Conservation (phyloP, 2,329 filamentous ascomycete species). For the Colletotrichum sp. region DNA sequence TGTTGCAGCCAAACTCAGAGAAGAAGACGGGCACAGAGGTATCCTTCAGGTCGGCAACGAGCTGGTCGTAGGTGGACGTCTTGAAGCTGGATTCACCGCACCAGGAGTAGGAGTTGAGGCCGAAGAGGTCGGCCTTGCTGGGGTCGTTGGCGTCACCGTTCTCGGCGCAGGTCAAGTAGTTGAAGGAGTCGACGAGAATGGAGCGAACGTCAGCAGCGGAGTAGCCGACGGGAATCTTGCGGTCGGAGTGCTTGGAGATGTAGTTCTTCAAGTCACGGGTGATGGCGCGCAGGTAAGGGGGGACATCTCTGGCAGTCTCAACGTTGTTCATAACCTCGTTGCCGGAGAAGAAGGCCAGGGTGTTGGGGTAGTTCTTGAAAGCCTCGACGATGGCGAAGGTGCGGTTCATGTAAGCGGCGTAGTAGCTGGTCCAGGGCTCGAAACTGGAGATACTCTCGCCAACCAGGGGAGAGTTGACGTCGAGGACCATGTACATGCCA, state of each 20-base stretch:
- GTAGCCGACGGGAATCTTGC: constrained; percentile 78
- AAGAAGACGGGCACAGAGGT: constrained; percentile 80
- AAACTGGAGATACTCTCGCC: constrained; percentile 62
- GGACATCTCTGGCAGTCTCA: constrained; percentile 62
- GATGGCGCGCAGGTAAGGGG: constrained; percentile 76
- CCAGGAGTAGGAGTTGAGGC: constrained; percentile 77
- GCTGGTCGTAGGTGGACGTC: constrained; percentile 65
- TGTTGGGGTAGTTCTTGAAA: constrained; percentile 71
- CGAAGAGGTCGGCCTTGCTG: constrained; percentile 76
- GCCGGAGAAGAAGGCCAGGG: constrained; percentile 76
- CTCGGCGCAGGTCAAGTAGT: constrained; percentile 74
- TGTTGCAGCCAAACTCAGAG: constrained; percentile 83
- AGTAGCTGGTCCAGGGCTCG: constrained; percentile 65
- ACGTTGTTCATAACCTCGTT: constrained; percentile 80
- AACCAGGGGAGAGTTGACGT: constrained; percentile 69
- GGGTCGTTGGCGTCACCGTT: constrained; percentile 59
- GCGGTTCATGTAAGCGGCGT: constrained; percentile 65
- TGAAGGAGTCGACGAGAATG: constrained; percentile 76
- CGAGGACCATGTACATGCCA: constrained; percentile 72
- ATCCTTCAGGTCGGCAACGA: constrained; percentile 69
- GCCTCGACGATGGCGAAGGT: constrained; percentile 72
- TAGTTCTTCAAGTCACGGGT: constrained; percentile 84
- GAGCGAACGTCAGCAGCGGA: constrained; percentile 80
- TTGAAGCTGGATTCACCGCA: constrained; percentile 69
- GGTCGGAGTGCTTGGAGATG: constrained; percentile 72